These are phyloP conservation scores for Zelonia costaricensis DNA, from an alignment of 208 protist genomes.

Conservation along the genomic window DNA sequence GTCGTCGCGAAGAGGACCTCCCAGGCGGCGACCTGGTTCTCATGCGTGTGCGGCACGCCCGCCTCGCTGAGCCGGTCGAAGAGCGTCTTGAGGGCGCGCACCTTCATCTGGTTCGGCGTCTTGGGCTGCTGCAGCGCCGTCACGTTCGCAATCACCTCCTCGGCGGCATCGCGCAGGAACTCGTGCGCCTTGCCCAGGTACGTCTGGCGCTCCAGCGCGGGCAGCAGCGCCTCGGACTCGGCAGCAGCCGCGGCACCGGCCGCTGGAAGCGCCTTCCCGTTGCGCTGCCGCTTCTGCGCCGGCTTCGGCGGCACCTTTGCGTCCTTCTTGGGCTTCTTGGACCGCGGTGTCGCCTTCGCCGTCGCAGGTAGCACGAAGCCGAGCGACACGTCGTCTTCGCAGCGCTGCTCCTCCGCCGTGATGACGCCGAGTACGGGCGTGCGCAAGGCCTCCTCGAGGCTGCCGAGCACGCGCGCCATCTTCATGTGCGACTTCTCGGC, in stretches of 20 bases:
- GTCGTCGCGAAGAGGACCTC: constrained; percentile 72
- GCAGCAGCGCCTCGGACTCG: background rate
- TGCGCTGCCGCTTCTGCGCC: constrained; percentile 24
- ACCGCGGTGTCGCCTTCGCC: constrained; percentile 13
- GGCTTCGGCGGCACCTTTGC: constrained; percentile 8
- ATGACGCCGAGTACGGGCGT: constrained; percentile 67
- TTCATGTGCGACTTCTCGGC: constrained; percentile 96
- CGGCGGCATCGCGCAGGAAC: constrained; percentile 51
- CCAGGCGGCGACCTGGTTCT: constrained; percentile 55
- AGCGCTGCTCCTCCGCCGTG: constrained; percentile 73
- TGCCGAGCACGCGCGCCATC: constrained; percentile 81
- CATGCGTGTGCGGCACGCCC: constrained; percentile 82
- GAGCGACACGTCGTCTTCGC: constrained; percentile 80
- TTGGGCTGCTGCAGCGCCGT: constrained; percentile 77
- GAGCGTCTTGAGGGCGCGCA: constrained; percentile 87
- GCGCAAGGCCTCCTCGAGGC: constrained; percentile 72
- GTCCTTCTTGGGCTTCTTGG: constrained; percentile 16
- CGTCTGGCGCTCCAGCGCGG: background rate
- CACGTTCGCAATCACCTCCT: constrained; percentile 77
- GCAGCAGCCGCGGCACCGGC: background rate
- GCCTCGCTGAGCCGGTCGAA: constrained; percentile 71
- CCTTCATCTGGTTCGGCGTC: constrained; percentile 79
- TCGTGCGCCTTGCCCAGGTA: constrained; percentile 33
- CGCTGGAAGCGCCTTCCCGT: constrained; percentile 20
- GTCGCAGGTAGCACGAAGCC: constrained; percentile 46